Base-by-base conservation (phyloP, 805 yeast genomes). In the Wickerhamomyces rabaulensis region DNA sequence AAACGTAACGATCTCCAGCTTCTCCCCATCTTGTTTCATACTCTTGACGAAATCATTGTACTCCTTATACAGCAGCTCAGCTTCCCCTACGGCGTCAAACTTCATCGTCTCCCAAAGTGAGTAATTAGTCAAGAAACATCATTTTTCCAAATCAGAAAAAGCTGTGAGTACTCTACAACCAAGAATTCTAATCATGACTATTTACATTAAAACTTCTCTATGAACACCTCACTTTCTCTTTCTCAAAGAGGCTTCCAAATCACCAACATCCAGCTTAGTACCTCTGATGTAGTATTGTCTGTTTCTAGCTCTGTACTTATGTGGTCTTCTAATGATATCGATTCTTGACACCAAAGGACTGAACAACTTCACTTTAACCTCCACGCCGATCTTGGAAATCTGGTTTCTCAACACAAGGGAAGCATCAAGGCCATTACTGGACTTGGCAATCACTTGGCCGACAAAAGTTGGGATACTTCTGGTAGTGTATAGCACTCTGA, bases 231-330 rank as follows among this genome's bases (percentile, higher is more conserved):
- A 51, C 46, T 41, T 42, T 46, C 46, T 53, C 39, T 61, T 67
- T 51, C 68, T 68, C 54, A 68, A 49, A 47, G 64, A 63, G 17
- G 71, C 67, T 57, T 80, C 87, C 50, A 84, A 65, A 62, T 84
- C 90, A 52, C 81, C 84, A 42, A 84, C 91, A 65, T 87, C 95
- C 64, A 82, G 69, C 61, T 79, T 82, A 43, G 84, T 74, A 65
- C 78, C 84, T 70, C 97, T 85, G 61, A 94, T 85, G 68, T 88
- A 94, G 75, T 84, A 91, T 58, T 89, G 92, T 74, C 88, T 92
- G 68, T 81, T 80, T 78, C 96, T 81, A 52, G 76, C 73, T 73
- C 85, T 80, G 66, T 88, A 82, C 60, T 76, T 78, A 52, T 69
- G 66, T 35, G 95, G 92, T 66, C 83, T 83, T 66, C 86, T 77